Conservation (phyloP, 129 eudicot genomes). For the Silybum marianum region DNA sequence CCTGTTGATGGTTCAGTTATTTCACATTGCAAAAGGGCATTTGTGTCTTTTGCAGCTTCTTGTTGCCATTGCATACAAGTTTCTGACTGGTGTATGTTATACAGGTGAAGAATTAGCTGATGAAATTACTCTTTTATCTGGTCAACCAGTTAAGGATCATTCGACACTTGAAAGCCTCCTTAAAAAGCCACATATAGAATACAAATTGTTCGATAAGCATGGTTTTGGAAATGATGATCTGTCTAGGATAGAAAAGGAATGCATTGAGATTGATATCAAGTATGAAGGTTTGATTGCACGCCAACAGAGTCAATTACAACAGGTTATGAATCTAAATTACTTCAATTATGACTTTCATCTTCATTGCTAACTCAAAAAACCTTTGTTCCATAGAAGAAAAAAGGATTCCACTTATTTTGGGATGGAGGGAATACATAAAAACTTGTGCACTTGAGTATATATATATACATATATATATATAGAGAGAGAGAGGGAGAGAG, state of each 20-base stretch:
- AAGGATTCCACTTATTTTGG: not conserved
- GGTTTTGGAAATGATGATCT: conserved; percentile 73
- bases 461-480: too few species aligned
- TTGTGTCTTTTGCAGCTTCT: not conserved
- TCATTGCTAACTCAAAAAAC: not conserved
- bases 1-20: not conserved
- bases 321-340: conserved; percentile 45
- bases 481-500: too few species aligned
- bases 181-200: conserved; percentile 88
- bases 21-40: not conserved
- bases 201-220: conserved; percentile 84
- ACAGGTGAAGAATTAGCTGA: conserved; percentile 78
- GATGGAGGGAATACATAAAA: not conserved
- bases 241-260: conserved; percentile 76
- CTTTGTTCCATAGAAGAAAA: not conserved
- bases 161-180: conserved; percentile 83
- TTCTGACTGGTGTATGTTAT: conserved; percentile 11
- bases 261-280: conserved; percentile 93
- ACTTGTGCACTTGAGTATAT: not conserved
- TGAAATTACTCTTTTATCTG: conserved; percentile 62
- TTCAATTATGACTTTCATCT: not conserved
- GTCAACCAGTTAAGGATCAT: conserved; percentile 81
- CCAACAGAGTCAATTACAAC: conserved; percentile 84
- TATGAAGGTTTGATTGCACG: conserved; percentile 91
- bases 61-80: conserved; percentile 2